A percentile compares a stretch with the other conserved stretches of the same genome.
Conservation (phyloP, 805 yeast species). For the Candida quercuum region DNA sequence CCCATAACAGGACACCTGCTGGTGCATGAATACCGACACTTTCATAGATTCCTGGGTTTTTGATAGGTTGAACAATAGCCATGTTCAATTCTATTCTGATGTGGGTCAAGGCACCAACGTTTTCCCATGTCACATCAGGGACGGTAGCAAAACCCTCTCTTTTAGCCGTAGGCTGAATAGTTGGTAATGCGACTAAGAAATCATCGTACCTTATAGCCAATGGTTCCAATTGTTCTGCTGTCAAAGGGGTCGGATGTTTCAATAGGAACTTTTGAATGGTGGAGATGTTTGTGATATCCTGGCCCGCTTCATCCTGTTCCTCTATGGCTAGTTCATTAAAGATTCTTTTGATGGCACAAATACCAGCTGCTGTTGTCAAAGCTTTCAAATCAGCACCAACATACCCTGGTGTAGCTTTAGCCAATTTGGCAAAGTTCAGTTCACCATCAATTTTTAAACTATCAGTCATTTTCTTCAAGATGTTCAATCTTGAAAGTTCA, state of each 20-base stretch:
- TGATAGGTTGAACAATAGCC: constrained; percentile 97
- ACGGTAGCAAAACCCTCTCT: constrained; percentile 98
- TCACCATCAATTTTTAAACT: constrained; percentile 61
- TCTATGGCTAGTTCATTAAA: constrained; percentile 44
- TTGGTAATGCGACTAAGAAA: constrained; percentile 79
- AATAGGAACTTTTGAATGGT: constrained; percentile 68
- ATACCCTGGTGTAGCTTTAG: constrained; percentile 93
- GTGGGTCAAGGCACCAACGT: constrained; percentile 82
- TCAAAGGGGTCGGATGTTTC: constrained; percentile 75
- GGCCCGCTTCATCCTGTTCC: constrained; percentile 28
- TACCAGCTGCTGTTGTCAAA: constrained; percentile 91
- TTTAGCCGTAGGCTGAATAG: constrained; percentile 94
- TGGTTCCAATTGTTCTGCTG: constrained; percentile 69
- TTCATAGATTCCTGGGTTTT: constrained; percentile 82
- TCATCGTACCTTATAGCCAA: constrained; percentile 74
- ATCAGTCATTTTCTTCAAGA: constrained; percentile 68
- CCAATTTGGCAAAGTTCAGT: constrained; percentile 67
- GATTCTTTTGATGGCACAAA: constrained; percentile 87
- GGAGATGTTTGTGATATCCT: constrained; percentile 35
- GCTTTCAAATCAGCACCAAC: constrained; percentile 98
- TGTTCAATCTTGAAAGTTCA: constrained; percentile 72
- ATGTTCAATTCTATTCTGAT: constrained; percentile 88
- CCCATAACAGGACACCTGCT: constrained; percentile 96
- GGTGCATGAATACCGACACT: constrained; percentile 95
- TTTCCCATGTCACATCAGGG: constrained; percentile 95